Evolutionary conservation across 106 monocot species (phyloP), one percentile per base, ranked within the genome.

Genomic region (Dioscorea alata): DNA sequence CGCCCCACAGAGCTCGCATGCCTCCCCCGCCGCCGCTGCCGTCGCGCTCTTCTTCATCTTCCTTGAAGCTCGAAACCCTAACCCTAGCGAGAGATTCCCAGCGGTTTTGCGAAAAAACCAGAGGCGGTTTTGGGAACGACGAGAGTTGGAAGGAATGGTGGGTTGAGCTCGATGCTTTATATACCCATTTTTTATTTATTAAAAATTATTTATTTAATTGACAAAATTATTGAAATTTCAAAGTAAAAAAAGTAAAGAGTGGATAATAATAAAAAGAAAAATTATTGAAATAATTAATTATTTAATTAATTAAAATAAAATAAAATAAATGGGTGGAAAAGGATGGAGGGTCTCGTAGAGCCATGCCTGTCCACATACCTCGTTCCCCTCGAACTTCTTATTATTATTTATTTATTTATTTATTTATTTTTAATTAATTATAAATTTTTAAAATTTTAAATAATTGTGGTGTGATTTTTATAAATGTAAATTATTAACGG

Each of bases 1-100:
- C 14, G 49, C 82, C 0, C 34, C 53, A 74, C 94, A 90, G 48
- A 94, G 90, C 69, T 87, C 94, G 75, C 94, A 91, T 8, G 8
- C 16, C 63, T 23, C 49, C 50, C 23, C 22, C 25, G 12, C 28
- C 28, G 28, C 28, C 28, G 28, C 3, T 58, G 33, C 49, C 59
- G 23, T 22, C 48, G 4, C 18, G 18, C 50, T 42, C 57, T 12
- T 19, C 35, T 64, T 56, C 66, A 66, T 66, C 49, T 50, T 22
- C 23, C 48, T 8, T 15, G 14, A 4, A 23, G 7, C 32, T n/a
- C 19, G 24, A 16, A 63, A 63, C 16, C 16, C 28, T 10, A 8
- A n/a, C 65, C n/a, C 65, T 42, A 20, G 42, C 42, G 42, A 42
- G 42, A 42, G 42, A 42, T 16, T 54, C 54, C 2, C 17, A 20